Conservation (phyloP, 768 basidiomycete species). For the Kwoniella dejecticola region DNA sequence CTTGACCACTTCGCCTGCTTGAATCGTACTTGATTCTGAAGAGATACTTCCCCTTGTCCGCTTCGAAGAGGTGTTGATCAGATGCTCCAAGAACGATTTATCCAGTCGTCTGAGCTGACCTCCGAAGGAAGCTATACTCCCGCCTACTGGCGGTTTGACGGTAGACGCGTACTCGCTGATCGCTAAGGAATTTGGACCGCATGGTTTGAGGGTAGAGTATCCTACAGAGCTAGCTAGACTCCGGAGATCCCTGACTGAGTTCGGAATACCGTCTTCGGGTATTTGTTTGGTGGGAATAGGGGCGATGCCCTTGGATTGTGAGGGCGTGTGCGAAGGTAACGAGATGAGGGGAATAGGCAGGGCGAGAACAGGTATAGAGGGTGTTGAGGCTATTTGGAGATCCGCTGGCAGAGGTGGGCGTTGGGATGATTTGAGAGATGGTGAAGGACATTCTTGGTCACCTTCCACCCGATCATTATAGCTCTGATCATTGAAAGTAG, state of each 20-base stretch:
- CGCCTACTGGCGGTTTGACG: background rate
- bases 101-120: background rate
- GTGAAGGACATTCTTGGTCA: background rate
- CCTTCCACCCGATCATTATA: background rate
- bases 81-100: background rate
- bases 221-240: constrained; percentile 4
- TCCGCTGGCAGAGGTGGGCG: background rate
- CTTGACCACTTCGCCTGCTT: too few species aligned
- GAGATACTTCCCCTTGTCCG: too few species aligned
- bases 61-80: background rate
- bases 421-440: background rate
- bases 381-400: background rate
- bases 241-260: background rate
- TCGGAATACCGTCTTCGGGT: background rate
- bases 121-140: constrained; percentile 4
- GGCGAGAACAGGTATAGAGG: background rate
- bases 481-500: background rate
- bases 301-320: background rate
- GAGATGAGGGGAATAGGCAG: background rate
- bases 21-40: too few species aligned
- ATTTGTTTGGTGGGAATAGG: background rate
- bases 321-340: background rate
- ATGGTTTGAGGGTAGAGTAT: background rate
- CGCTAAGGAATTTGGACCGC: background rate
- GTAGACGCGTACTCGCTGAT: background rate